Evolutionary conservation across 2,329 filamentous ascomycete genomes (phyloP).

Genomic region (Calonectria crousiana): DNA sequence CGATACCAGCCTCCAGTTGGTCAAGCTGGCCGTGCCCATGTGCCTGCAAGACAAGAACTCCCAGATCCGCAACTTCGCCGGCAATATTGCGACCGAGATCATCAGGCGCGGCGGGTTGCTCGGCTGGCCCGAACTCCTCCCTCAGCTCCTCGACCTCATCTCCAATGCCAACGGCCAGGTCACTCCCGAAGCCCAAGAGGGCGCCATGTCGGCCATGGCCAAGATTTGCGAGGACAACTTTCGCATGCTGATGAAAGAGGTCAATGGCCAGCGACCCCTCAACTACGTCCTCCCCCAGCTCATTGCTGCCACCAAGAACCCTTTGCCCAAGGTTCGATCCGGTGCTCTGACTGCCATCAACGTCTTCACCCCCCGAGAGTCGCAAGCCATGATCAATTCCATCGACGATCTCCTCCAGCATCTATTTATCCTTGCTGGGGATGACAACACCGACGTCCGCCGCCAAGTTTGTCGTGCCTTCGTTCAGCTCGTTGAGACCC

Average conservation of each 20-base stretch:
- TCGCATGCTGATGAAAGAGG: constrained; percentile 86
- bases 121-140: constrained; percentile 90
- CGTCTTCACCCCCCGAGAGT: constrained; percentile 88
- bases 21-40: constrained; percentile 82
- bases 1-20: constrained; percentile 77
- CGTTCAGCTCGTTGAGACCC: constrained; percentile 89
- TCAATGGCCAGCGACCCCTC: constrained; percentile 88
- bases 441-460: constrained; percentile 84
- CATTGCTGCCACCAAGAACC: constrained; percentile 85
- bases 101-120: constrained; percentile 86
- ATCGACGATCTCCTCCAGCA: constrained; percentile 86
- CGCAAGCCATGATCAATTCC: constrained; percentile 82
- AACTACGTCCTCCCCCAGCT: constrained; percentile 91
- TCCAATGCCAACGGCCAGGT: constrained; percentile 78
- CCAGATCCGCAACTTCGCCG: constrained; percentile 89
- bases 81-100: constrained; percentile 94
- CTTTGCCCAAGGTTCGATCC: constrained; percentile 81
- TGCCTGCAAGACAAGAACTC: constrained; percentile 84
- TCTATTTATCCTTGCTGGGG: constrained; percentile 84
- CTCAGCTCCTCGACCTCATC: constrained; percentile 83
- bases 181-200: constrained; percentile 83
- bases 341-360: constrained; percentile 89
- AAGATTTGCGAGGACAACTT: constrained; percentile 99
- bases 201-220: constrained; percentile 89
- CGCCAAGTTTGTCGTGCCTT: constrained; percentile 95